phyloP scores from a whole-genome alignment of 441 rosid genomes.

The Dalechampia spathulata region DNA sequence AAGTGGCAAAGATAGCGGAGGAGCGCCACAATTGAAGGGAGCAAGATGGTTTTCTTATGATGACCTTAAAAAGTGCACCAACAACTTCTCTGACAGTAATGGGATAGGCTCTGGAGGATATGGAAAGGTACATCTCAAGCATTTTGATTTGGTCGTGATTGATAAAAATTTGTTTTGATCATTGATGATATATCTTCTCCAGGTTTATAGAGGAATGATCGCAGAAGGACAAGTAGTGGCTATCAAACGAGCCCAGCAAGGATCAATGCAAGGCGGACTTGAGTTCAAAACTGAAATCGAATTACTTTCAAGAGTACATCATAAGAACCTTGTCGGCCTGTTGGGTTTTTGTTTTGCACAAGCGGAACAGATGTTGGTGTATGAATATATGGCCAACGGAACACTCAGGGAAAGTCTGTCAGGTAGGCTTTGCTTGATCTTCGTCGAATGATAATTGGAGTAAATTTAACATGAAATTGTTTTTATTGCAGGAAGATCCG shows the following conservation, averaged over 20 bases:
- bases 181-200: slow-evolving; percentile 1
- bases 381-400: slow-evolving; percentile 86
- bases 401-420: slow-evolving; percentile 74
- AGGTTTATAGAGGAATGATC: slow-evolving; percentile 91
- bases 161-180: background rate
- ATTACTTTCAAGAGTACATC: slow-evolving; percentile 94
- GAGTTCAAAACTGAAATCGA: slow-evolving; percentile 99
- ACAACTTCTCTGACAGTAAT: slow-evolving; percentile 57
- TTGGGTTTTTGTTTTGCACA: slow-evolving; percentile 92
- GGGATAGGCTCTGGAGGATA: slow-evolving; percentile 94
- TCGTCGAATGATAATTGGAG: no score
- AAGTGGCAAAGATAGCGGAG: slow-evolving; percentile 81
- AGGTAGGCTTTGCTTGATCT: no score
- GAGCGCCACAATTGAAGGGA: slow-evolving; percentile 91
- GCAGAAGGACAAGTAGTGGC: slow-evolving; percentile 74
- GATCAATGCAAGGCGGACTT: slow-evolving; percentile 89
- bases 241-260: slow-evolving; percentile 88
- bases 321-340: slow-evolving; percentile 88
- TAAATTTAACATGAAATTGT: background rate
- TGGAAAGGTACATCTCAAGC: slow-evolving; percentile 84
- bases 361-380: slow-evolving; percentile 93
- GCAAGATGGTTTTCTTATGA: slow-evolving; percentile 94
- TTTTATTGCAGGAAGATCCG: slow-evolving; percentile 46
- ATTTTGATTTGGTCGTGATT: background rate
- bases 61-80: slow-evolving; percentile 77